These are phyloP conservation scores for Schizochytrium sp. DNA, from an alignment of 108 stramenopile genomes.

Conservation along the genomic window DNA sequence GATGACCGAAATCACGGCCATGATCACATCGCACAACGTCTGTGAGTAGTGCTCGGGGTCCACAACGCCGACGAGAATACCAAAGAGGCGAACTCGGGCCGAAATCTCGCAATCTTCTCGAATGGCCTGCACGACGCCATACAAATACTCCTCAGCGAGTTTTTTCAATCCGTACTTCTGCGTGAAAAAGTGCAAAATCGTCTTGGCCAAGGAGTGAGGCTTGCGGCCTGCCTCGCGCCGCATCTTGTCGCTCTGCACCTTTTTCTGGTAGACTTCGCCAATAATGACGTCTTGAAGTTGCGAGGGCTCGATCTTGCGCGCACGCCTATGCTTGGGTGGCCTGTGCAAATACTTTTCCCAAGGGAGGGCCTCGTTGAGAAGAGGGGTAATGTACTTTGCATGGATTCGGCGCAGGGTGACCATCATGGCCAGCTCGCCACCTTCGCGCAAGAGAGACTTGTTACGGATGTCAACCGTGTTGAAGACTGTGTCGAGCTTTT, in stretches of 20 bases:
- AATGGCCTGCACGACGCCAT: neutral
- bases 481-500: neutral
- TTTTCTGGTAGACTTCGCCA: neutral
- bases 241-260: neutral
- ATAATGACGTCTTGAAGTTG: neutral
- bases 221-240: neutral
- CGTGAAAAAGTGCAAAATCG: conserved; percentile 7
- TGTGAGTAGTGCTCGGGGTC: neutral
- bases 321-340: neutral
- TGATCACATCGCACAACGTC: neutral
- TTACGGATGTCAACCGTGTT: neutral
- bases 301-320: neutral
- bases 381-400: neutral
- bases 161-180: neutral
- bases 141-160: neutral
- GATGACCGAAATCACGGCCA: neutral
- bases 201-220: neutral
- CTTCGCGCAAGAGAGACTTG: neutral
- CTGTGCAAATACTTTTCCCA: neutral
- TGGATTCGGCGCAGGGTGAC: neutral
- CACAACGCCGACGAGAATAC: neutral
- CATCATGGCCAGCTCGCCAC: neutral
- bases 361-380: neutral
- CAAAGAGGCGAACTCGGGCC: neutral
- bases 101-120: neutral